Evolutionary conservation across 2,329 filamentous ascomycete species (phyloP), one percentile per base, ranked within the genome.

Genomic region (Fusarium penzigii): DNA sequence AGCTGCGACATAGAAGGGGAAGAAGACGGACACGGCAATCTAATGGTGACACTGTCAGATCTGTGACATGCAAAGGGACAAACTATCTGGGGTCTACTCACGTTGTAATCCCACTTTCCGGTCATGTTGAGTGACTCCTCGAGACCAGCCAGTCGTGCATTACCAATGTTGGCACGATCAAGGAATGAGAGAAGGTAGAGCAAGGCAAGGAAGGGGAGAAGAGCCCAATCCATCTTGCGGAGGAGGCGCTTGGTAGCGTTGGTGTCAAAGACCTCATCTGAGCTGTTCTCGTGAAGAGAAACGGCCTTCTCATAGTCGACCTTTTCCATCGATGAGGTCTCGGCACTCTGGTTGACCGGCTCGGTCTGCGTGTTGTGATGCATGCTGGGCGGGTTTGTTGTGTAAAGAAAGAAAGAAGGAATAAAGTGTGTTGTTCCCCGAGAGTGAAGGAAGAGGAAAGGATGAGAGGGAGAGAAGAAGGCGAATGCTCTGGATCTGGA

Each of bases 131-230:
- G 58, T 17, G 61, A 58, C n/a, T 58, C 51, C 43, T 68, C 65
- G 6, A 88, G 70, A 0, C 81, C 80, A 4, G 82, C 83, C 12
- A 87, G 68, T 59, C 77, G 79, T 10, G 84, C 84, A 65, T 87
- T 87, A 16, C 83, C 81, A 41, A 74, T 68, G 56, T 73, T 73
- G 51, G 71, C 64, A 36, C 68, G 66, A 48, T 73, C 71, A 16
- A 73, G 66, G 67, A 83, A 83, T 47, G n/a, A n/a, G n/a, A 80
- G 78, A 2, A 86, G 69, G 56, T 85, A 85, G 16, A 86, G 75
- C 0, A 86, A 64, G 5, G 81, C 78, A 55, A 86, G 77, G 66
- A 84, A 80, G 1, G 83, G 83, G 42, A 86, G 78, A 17, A 86
- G 75, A 62, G 77, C 71, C 71, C 75, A 69, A 65, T 85, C 78